Conservation (phyloP, 179 eudicot species). For the Heliamphora pulchella region DNA sequence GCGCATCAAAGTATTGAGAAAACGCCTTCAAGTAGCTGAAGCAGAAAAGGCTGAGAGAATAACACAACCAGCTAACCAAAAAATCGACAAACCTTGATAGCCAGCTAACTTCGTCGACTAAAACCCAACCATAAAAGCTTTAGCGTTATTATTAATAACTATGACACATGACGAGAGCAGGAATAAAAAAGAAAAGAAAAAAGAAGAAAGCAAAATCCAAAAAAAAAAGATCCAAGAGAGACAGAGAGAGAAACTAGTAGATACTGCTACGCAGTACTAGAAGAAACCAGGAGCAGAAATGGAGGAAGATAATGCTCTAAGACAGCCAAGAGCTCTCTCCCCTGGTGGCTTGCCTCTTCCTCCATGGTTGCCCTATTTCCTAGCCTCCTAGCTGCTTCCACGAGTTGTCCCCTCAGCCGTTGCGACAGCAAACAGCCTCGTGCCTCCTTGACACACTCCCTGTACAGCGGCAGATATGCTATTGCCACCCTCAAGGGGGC, state of each 20-base stretch:
- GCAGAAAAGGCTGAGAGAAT: not conserved
- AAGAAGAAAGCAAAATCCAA: too few relatives aligned
- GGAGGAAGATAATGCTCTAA: constrained; percentile 81
- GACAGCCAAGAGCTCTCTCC: constrained; percentile 57
- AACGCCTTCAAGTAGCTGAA: not conserved
- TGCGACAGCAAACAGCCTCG: constrained; percentile 80
- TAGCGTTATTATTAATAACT: constrained; percentile 7
- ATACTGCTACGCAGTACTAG: constrained; percentile 15
- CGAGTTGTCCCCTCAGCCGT: constrained; percentile 68
- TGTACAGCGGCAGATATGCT: constrained; percentile 85
- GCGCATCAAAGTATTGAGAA: not conserved
- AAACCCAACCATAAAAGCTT: constrained; percentile 9
- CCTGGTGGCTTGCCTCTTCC: constrained; percentile 30
- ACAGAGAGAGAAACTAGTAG: not conserved
- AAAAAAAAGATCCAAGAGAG: not conserved
- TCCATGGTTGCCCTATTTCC: constrained; percentile 37
- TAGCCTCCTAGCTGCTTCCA: constrained; percentile 76
- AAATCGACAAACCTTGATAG: constrained; percentile 14
- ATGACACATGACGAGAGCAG: not conserved
- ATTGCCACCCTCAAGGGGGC: constrained; percentile 73
- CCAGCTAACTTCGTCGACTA: constrained; percentile 7
- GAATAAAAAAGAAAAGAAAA: too few relatives aligned
- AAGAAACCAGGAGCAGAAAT: constrained; percentile 40
- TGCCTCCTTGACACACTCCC: constrained; percentile 57
- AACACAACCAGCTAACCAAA: constrained; percentile 2